Evolutionary conservation across 192 early-diverging fungal genomes (phyloP).

Genomic region (Phycomyces nitens): DNA sequence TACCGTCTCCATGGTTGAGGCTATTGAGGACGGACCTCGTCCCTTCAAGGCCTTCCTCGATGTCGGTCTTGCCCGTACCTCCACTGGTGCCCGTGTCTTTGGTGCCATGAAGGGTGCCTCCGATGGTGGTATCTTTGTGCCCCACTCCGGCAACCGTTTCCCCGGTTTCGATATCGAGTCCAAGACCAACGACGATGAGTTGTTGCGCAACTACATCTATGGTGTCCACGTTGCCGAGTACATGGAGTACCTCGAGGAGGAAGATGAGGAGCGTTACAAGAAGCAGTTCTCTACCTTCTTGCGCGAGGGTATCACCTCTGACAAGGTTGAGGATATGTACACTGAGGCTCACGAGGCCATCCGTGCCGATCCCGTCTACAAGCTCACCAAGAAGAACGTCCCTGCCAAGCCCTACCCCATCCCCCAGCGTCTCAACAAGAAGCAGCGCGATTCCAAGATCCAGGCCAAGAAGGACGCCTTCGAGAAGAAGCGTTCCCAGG

Average conservation of each 20-base stretch:
- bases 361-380: slow-evolving; percentile 77
- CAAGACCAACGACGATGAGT: slow-evolving; percentile 89
- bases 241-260: slow-evolving; percentile 97
- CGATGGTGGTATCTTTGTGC: slow-evolving; percentile 96
- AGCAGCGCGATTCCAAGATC: slow-evolving; percentile 87
- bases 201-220: slow-evolving; percentile 94
- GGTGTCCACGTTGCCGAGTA: slow-evolving; percentile 97
- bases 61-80: slow-evolving; percentile 94
- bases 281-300: slow-evolving; percentile 93
- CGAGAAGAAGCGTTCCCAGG: slow-evolving; percentile 22
- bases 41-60: slow-evolving; percentile 99
- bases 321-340: slow-evolving; percentile 96
- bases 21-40: slow-evolving; percentile 85
- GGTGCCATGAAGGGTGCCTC: slow-evolving; percentile 98
- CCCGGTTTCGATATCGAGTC: slow-evolving; percentile 88
- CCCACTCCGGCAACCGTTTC: slow-evolving; percentile 95
- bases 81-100: slow-evolving; percentile 96
- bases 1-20: slow-evolving; percentile 82
- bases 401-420: slow-evolving; percentile 59
- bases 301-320: slow-evolving; percentile 79
- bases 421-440: slow-evolving; percentile 69
- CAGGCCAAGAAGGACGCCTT: slow-evolving; percentile 72
- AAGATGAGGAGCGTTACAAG: slow-evolving; percentile 98
- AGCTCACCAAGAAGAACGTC: slow-evolving; percentile 66
- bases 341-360: slow-evolving; percentile 87